Conservation (phyloP, 306 rosid genomes). For the Biancaea sappan region DNA sequence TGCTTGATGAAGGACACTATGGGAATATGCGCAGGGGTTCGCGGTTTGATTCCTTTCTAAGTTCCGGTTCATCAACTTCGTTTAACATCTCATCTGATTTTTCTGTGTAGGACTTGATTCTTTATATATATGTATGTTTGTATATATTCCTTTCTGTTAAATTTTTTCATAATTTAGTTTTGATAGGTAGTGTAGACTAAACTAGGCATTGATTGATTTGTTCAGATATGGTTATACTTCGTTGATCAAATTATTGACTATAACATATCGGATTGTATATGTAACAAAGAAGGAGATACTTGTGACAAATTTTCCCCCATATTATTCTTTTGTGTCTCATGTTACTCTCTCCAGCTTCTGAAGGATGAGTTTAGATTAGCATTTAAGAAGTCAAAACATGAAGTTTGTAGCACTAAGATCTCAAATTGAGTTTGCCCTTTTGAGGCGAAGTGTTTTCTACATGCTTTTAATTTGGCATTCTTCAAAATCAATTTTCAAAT, state of each 20-base stretch:
- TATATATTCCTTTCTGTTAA: background rate
- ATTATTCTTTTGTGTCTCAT: too few species aligned
- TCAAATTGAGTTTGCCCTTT: too few species aligned
- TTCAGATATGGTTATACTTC: slow-evolving; percentile 18
- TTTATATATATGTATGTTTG: too few species aligned
- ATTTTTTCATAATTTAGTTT: background rate
- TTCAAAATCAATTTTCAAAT: too few species aligned
- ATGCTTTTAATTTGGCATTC: too few species aligned
- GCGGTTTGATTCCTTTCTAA: slow-evolving; percentile 47
- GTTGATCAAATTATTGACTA: slow-evolving; percentile 29
- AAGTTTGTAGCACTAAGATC: too few species aligned
- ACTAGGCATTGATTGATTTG: slow-evolving; percentile 31
- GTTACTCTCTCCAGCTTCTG: too few species aligned
- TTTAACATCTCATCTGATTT: background rate
- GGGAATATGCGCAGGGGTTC: slow-evolving; percentile 36
- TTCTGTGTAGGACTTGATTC: background rate
- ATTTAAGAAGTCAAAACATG: too few species aligned
- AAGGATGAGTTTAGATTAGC: too few species aligned
- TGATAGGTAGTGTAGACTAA: slow-evolving; percentile 36
- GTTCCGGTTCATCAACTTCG: slow-evolving; percentile 32
- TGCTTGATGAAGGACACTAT: slow-evolving; percentile 43
- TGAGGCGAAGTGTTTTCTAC: too few species aligned
- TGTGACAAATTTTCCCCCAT: too few species aligned
- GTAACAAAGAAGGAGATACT: slow-evolving; percentile 26
- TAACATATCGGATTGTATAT: slow-evolving; percentile 37